These are phyloP conservation scores for Pichia sp. DNA, from an alignment of 1,139 yeast species.

Conservation along the genomic window DNA sequence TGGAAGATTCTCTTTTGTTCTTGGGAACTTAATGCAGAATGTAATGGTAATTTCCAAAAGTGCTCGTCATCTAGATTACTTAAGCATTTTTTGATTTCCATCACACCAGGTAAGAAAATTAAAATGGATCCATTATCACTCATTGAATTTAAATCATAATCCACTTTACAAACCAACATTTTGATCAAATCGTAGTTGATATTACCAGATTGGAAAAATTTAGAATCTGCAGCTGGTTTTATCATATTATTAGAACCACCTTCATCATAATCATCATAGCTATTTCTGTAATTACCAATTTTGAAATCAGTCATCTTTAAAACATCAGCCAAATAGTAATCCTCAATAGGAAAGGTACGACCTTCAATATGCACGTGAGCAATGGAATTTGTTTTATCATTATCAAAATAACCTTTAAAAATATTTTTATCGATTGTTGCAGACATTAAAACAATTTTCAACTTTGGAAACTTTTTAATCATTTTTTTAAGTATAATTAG, in stretches of 20 bases:
- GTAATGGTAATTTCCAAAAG: conserved; percentile 59
- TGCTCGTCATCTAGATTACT: conserved; percentile 21
- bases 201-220: conserved; percentile 55
- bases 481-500: conserved; percentile 68
- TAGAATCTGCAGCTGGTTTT: conserved; percentile 56
- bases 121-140: conserved; percentile 65
- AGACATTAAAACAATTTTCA: conserved; percentile 81
- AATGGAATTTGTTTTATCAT: conserved; percentile 26
- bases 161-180: conserved; percentile 47
- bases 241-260: conserved; percentile 29
- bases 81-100: conserved; percentile 69
- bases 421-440: conserved; percentile 81
- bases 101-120: conserved; percentile 83
- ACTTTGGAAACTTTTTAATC: conserved; percentile 38
- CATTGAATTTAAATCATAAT: conserved; percentile 37
- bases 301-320: conserved; percentile 49
- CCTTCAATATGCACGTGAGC: conserved; percentile 79
- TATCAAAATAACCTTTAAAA: conserved; percentile 56
- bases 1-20: conserved; percentile 75
- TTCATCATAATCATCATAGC: background rate
- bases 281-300: conserved; percentile 26
- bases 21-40: conserved; percentile 76
- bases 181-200: conserved; percentile 70
- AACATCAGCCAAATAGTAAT: conserved; percentile 62
- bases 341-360: conserved; percentile 84